Evolutionary conservation across 352 stramenopile genomes (phyloP), one percentile per base, ranked within the genome.

Genomic region (Phytophthora pisi): DNA sequence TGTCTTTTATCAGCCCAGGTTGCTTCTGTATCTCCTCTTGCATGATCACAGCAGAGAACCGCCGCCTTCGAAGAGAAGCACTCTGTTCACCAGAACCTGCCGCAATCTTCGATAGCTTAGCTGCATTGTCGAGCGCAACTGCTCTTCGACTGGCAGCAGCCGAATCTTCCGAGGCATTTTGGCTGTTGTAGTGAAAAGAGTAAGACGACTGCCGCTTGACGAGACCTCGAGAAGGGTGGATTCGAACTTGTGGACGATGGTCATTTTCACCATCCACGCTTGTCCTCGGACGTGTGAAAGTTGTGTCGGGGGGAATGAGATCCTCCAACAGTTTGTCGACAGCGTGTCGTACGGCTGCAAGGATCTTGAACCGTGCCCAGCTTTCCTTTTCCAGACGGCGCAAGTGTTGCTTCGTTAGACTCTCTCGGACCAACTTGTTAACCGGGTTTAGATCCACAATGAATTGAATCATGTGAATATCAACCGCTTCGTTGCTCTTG

Each of bases 401-500:
- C 4, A 90, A 31, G 10, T 77, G 57, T 8, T 66, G 51, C 20
- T 77, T 74, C 18, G 72, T 57, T 15, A 91, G 61, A 34, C 66
- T 66, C 4, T 78, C 56, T 1, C 72, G 61, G 13, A 91, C 49
- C 23, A 87, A 54, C 30, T 84, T 85, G 63, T 88, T 90, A 8
- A 91, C 56, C 3, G 84, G 82, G 53, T 90, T 91, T 18, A 92
- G 38, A 10, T 78, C 62, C 1, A 81, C 56, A 8, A 91, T 88
- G 42, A 88, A 90, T 64, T 90, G 68, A 23, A 71, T 54, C 26
- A 36, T 23, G 53, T 68, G 57, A 15, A 75, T 72, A 50, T 75
- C 63, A 11, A 15, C 40, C 15, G 61, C 63, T n/a, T 7, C 49
- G 46, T 47, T 60, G 26, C n/a, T 31, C 1, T 18, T 9, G 16